Base-by-base conservation (phyloP, 2,329 filamentous ascomycete species). In the Botrytis galanthina region DNA sequence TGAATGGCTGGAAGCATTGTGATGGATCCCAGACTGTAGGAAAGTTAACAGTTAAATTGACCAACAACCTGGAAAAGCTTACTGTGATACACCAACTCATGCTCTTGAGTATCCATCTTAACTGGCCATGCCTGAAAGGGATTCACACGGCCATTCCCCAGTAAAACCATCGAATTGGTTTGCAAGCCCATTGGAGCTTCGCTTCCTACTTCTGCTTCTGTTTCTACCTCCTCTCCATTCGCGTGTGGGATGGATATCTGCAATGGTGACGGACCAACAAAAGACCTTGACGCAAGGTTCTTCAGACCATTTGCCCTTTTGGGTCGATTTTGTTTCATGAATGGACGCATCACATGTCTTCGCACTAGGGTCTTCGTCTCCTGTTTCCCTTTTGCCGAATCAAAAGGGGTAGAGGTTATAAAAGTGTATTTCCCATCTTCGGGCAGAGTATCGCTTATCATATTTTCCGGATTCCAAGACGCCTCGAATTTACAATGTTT, bases 341-440 rank as follows among this genome's bases (percentile, higher is more conserved):
- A 71, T 37, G 42, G 59, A 9, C 69, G 69, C 69, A 71, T 71
- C 22, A 71, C 69, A 51, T 71, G 69, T 71, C 26, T 71, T n/a
- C 69, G 69, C 29, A 71, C 69, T 20, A 71, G 22, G 3, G 44
- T 71, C 10, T 32, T 48, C 4, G 59, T 63, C 32, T 71, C 59
- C 59, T 63, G 62, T 42, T 42, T 62, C 59, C 42, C 69, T 10
- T 37, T 63, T 54, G 59, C 69, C 9, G 59, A 71, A 10, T 9
- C 29, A 4, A n/a, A 22, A 14, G 69, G 59, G 3, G 69, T 71
- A 10, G 32, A 63, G 16, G 59, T 71, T 62, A 71, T 71, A 9
- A 71, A 71, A 42, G 42, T 26, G 39, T 63, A 71, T 42, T 54
- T 71, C 22, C 59, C 69, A 18, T 48, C 26, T 18, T 54, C 69